Evolutionary conservation across 148 eudicot genomes (phyloP).

Genomic region (Cornus controversa): DNA sequence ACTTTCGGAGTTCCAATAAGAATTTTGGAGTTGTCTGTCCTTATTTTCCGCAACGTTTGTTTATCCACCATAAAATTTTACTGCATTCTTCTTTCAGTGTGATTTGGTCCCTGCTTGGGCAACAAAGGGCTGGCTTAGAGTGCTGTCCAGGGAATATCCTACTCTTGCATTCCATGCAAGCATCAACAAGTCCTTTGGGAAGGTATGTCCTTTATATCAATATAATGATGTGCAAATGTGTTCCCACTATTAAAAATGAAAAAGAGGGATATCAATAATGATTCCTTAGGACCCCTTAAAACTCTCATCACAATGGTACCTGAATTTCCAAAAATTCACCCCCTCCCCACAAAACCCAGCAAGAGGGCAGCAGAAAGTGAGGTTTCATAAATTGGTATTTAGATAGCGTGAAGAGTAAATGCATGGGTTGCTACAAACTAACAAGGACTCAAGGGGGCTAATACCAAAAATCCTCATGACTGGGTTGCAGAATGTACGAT

Average conservation of each 20-base stretch:
- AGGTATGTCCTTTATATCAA: slow-evolving; percentile 40
- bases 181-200: slow-evolving; percentile 89
- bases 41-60: slow-evolving; percentile 4
- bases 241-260: background rate
- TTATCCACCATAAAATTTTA: background rate
- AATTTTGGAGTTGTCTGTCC: background rate
- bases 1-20: background rate
- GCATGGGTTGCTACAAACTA: background rate
- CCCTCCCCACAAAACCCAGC: background rate
- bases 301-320: too few species aligned
- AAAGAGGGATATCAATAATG: background rate
- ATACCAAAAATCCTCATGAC: background rate
- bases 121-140: slow-evolving; percentile 92
- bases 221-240: background rate
- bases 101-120: slow-evolving; percentile 98
- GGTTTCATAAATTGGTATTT: background rate
- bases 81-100: slow-evolving; percentile 50
- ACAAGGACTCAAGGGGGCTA: background rate
- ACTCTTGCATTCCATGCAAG: slow-evolving; percentile 93
- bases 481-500: background rate
- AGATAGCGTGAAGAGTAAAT: background rate
- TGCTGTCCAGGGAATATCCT: slow-evolving; percentile 77
- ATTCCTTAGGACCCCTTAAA: background rate
- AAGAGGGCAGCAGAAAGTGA: background rate
- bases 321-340: background rate